Evolutionary conservation across 139 green algal species (phyloP).

Genomic region (Chloropicon primus): DNA sequence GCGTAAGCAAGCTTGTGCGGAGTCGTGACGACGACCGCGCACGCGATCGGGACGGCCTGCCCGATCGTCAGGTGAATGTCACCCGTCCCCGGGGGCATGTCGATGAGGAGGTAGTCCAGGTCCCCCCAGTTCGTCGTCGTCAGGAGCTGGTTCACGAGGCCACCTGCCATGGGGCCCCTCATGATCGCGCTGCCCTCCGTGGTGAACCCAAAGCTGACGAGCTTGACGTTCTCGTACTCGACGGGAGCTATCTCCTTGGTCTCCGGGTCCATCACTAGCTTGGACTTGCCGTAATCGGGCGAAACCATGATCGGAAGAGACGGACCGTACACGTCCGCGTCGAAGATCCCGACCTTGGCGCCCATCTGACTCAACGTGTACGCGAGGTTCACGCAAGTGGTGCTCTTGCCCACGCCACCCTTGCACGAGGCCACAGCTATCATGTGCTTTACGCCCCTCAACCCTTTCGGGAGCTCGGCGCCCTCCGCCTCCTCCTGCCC

Average conservation of each 20-base stretch:
- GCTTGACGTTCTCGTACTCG: conserved; percentile 89
- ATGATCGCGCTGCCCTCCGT: conserved; percentile 91
- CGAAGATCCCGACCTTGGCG: conserved; percentile 88
- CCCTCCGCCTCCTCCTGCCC: background rate
- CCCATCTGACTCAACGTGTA: conserved; percentile 91
- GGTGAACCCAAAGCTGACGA: conserved; percentile 94
- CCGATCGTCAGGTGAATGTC: conserved; percentile 96
- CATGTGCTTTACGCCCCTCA: conserved; percentile 54
- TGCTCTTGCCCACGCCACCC: conserved; percentile 87
- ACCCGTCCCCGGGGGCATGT: conserved; percentile 94
- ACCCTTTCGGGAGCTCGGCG: background rate
- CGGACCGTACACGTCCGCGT: conserved; percentile 95
- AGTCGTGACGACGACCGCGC: conserved; percentile 97
- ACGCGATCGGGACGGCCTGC: conserved; percentile 71
- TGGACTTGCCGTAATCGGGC: conserved; percentile 48
- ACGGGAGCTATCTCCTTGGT: conserved; percentile 55
- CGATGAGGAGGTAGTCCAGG: conserved; percentile 95
- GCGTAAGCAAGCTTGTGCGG: conserved; percentile 95
- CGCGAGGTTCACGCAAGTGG: conserved; percentile 87
- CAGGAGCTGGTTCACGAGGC: conserved; percentile 90
- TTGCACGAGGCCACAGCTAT: conserved; percentile 60
- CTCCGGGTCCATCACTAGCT: conserved; percentile 18
- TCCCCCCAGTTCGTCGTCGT: conserved; percentile 82
- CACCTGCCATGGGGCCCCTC: conserved; percentile 91
- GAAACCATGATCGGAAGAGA: conserved; percentile 89